A percentile compares a stretch with the other conserved stretches of the same genome.
Conservation (phyloP, 345 rosid species). For the Fremontodendron californicum region DNA sequence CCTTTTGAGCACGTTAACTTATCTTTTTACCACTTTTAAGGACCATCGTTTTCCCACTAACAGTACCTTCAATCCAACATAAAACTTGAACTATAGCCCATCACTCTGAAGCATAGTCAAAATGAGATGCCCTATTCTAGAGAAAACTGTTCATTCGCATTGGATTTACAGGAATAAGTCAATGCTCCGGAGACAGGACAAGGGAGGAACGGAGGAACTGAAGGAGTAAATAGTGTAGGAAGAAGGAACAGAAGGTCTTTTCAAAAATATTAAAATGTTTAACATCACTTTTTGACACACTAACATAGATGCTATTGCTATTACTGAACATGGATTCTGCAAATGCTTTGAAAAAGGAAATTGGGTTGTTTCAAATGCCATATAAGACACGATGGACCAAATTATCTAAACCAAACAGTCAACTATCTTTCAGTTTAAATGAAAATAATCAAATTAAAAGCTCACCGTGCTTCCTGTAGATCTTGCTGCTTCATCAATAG, state of each 20-base stretch:
- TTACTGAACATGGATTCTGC: not conserved
- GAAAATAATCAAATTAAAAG: conserved; percentile 2
- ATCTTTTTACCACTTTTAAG: not conserved
- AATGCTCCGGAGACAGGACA: not conserved
- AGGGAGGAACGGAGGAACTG: not conserved
- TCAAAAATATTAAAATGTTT: not conserved
- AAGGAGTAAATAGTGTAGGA: not conserved
- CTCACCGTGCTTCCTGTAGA: conserved; percentile 86
- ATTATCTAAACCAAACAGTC: not conserved
- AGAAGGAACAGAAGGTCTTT: not conserved
- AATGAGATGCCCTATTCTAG: not conserved
- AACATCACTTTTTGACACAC: not conserved
- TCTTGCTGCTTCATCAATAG: conserved; percentile 90
- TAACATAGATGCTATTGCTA: not conserved
- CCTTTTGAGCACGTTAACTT: not conserved
- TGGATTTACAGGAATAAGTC: conserved; percentile 2
- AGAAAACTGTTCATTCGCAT: not conserved
- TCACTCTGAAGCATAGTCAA: not conserved
- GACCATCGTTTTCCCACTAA: not conserved
- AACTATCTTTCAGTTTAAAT: conserved; percentile 1
- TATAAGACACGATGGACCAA: not conserved
- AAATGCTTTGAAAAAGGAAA: not conserved
- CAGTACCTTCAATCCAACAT: not conserved
- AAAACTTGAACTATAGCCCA: not conserved
- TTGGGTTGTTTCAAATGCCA: not conserved